phyloP scores from a whole-genome alignment of 2,329 filamentous ascomycete species.

The Diaporthe australafricana region DNA sequence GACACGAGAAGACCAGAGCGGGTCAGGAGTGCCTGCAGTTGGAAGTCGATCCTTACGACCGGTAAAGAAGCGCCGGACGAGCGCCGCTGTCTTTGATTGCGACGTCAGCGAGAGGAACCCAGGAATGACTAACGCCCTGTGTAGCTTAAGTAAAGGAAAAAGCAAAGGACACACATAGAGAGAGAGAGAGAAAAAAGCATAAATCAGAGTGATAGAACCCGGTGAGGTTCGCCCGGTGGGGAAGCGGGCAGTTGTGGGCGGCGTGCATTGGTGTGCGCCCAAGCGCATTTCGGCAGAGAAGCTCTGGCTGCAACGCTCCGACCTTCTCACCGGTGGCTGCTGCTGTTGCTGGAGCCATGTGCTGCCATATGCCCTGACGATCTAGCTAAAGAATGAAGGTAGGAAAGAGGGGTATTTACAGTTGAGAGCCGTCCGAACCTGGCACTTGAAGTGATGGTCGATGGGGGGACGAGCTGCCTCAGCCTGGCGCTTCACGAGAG shows the following conservation, averaged over 20 bases:
- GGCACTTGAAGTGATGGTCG: conserved; percentile 5
- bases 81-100: conserved; percentile 33
- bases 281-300: conserved; percentile 31
- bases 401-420: conserved; percentile 39
- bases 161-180: conserved; percentile 7
- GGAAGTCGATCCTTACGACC: conserved; percentile 26
- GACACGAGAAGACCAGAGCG: conserved; percentile 28
- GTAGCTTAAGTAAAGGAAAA: conserved; percentile 6
- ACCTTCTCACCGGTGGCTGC: conserved; percentile 33
- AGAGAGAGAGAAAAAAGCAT: conserved; percentile 28
- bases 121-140: conserved; percentile 25
- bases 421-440: conserved; percentile 18
- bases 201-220: conserved; percentile 22
- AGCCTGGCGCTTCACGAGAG: conserved; percentile 13
- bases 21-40: conserved; percentile 24
- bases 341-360: neutral
- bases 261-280: conserved; percentile 30
- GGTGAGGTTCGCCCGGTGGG: conserved; percentile 31
- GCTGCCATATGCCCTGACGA: conserved; percentile 20
- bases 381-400: conserved; percentile 24
- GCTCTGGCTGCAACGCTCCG: conserved; percentile 22
- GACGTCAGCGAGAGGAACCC: conserved; percentile 34
- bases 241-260: conserved; percentile 34
- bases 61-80: conserved; percentile 32
- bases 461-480: neutral